Evolutionary conservation across 306 rosid species (phyloP).

Genomic region (Cajanus cajan): DNA sequence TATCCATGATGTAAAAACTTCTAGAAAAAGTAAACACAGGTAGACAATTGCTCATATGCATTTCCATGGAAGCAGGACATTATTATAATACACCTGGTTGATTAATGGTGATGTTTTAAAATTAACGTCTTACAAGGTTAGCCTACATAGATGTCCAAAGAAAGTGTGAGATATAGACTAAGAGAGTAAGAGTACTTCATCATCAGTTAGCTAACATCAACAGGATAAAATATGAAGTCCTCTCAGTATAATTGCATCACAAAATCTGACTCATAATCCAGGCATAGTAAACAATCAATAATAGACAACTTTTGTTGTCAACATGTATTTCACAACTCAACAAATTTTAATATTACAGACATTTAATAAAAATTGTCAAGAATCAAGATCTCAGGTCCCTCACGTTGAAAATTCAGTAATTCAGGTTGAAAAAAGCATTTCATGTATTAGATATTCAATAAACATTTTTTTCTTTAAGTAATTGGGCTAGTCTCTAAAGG

Average conservation of each 20-base stretch:
- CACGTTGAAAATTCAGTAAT: not conserved
- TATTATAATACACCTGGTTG: not conserved
- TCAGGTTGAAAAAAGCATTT: not conserved
- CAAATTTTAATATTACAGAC: not conserved
- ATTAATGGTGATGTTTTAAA: not conserved
- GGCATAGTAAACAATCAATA: not conserved
- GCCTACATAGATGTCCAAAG: not conserved
- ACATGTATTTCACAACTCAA: not conserved
- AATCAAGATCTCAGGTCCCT: not conserved
- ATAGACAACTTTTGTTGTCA: not conserved
- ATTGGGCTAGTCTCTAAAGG: not conserved
- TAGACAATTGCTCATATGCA: no score
- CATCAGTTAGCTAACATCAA: not conserved
- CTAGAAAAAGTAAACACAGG: not conserved
- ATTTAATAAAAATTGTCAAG: not conserved
- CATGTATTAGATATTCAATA: not conserved
- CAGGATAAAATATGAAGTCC: constrained; percentile 9
- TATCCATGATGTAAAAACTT: not conserved
- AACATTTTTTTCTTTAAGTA: not conserved
- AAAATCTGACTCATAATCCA: not conserved
- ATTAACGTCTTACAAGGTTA: not conserved
- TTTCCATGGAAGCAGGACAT: no score
- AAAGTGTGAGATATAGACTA: not conserved
- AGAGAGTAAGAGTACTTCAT: not conserved
- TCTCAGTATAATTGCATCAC: not conserved